Evolutionary conservation across 2,329 filamentous ascomycete genomes (phyloP).

Genomic region (Calonectria hawksworthii): DNA sequence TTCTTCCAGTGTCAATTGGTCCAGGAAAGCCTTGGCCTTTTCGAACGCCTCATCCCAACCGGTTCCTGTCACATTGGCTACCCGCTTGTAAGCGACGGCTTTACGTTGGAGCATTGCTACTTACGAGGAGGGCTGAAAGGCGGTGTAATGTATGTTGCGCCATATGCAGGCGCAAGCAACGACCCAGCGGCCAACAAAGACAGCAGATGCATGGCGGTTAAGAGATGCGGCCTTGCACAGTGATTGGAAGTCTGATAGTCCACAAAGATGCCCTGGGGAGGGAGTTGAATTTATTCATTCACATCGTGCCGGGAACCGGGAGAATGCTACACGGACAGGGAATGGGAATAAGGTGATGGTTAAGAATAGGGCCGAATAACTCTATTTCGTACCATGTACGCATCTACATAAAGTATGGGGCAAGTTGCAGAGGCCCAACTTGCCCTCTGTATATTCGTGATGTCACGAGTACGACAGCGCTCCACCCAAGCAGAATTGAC

Average conservation of each 20-base stretch:
- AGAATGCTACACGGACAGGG: too few species aligned
- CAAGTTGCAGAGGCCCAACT: not conserved
- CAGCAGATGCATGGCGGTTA: not conserved
- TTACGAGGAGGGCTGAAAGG: not conserved
- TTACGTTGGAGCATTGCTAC: not conserved
- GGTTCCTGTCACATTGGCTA: not conserved
- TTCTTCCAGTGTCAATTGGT: slow-evolving; percentile 3
- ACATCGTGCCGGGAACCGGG: not conserved
- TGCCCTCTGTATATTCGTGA: not conserved
- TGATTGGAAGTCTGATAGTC: too few species aligned
- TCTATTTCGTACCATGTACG: not conserved
- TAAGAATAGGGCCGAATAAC: slow-evolving; percentile 6
- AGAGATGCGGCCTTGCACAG: too few species aligned
- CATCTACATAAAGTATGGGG: not conserved
- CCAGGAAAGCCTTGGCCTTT: not conserved
- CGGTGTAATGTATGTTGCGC: not conserved
- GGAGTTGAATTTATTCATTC: not conserved
- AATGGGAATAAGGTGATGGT: not conserved
- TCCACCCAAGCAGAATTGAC: not conserved
- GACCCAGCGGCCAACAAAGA: not conserved
- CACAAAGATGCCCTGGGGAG: not conserved
- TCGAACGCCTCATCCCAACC: not conserved
- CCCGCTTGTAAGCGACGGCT: not conserved
- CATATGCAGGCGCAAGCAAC: not conserved
- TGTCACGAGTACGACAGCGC: not conserved